phyloP scores from a whole-genome alignment of 1,139 yeast genomes.

The Pichia sp. region DNA sequence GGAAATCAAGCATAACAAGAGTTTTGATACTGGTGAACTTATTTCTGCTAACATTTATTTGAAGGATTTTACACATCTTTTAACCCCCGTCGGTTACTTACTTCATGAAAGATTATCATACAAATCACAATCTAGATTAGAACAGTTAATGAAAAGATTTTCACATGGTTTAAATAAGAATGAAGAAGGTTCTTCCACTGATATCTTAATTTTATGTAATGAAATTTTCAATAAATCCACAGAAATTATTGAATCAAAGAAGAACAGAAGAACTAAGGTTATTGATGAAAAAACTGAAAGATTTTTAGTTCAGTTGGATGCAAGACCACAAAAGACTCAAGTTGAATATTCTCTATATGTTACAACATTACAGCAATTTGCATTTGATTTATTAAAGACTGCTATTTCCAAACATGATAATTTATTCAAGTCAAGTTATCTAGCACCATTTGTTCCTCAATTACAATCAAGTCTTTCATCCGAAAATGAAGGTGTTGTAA shows the following conservation, averaged over 20 bases:
- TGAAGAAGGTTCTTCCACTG: conserved; percentile 50
- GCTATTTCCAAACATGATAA: conserved; percentile 58
- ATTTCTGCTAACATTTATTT: conserved; percentile 63
- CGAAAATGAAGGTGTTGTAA: conserved; percentile 68
- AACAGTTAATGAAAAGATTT: conserved; percentile 70
- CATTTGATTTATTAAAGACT: conserved; percentile 71
- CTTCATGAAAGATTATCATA: conserved; percentile 59
- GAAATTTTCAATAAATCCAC: conserved; percentile 61
- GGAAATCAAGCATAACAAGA: conserved; percentile 84
- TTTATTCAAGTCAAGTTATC: conserved; percentile 53
- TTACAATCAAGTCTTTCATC: conserved; percentile 54
- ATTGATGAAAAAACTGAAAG: conserved; percentile 38
- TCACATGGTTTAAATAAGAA: conserved; percentile 75
- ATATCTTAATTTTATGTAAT: conserved; percentile 64
- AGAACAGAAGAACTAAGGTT: conserved; percentile 22
- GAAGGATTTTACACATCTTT: conserved; percentile 49
- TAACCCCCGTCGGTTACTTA: conserved; percentile 66
- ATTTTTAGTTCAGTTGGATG: conserved; percentile 61
- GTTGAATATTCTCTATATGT: conserved; percentile 45
- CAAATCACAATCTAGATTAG: conserved; percentile 68
- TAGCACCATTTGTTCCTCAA: conserved; percentile 71
- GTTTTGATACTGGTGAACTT: conserved; percentile 82
- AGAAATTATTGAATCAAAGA: conserved; percentile 28
- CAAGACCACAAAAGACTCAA: conserved; percentile 51
- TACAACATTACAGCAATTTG: conserved; percentile 63